A percentile compares a stretch with the other conserved stretches of the same genome.
phyloP scores from a whole-genome alignment of 305 asterid species.

The Solanum aculeatissimum region DNA sequence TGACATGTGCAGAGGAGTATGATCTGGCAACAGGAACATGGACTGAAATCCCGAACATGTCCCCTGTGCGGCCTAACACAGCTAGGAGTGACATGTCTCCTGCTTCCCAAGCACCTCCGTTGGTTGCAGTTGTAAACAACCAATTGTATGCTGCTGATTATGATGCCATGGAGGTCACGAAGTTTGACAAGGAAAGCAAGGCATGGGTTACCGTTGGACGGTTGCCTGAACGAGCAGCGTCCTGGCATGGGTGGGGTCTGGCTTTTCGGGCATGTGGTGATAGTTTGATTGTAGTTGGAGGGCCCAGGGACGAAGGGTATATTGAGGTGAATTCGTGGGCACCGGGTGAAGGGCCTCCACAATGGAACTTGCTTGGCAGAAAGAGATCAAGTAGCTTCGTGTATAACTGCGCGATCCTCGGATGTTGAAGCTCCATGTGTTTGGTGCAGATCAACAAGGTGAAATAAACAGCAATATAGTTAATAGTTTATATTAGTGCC shows the following conservation, averaged over 20 bases:
- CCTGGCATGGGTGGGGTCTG: constrained; percentile 90
- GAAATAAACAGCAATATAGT: constrained; percentile 20
- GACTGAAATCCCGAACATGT: constrained; percentile 76
- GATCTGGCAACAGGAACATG: constrained; percentile 41
- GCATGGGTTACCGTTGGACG: constrained; percentile 57
- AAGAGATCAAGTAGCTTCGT: constrained; percentile 68
- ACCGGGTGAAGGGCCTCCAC: constrained; percentile 68
- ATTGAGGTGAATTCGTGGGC: constrained; percentile 82
- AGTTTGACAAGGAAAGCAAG: constrained; percentile 33
- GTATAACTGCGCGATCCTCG: constrained; percentile 86
- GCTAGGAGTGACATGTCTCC: constrained; percentile 44
- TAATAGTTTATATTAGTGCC: constrained; percentile 14
- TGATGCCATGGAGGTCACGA: constrained; percentile 70
- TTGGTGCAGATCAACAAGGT: constrained; percentile 2
- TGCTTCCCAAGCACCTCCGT: constrained; percentile 76
- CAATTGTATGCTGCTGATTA: constrained; percentile 75
- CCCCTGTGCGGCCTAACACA: constrained; percentile 43
- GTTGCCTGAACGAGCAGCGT: constrained; percentile 67
- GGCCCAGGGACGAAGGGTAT: constrained; percentile 80
- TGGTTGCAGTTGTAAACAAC: constrained; percentile 81
- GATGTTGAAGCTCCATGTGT: constrained; percentile 44
- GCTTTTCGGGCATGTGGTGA: constrained; percentile 89
- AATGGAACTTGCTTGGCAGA: constrained; percentile 65
- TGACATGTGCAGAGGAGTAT: too few relatives aligned
- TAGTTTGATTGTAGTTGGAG: constrained; percentile 73